These are phyloP conservation scores for Capsicum baccatum DNA, from an alignment of 257 asterid species.

Conservation along the genomic window DNA sequence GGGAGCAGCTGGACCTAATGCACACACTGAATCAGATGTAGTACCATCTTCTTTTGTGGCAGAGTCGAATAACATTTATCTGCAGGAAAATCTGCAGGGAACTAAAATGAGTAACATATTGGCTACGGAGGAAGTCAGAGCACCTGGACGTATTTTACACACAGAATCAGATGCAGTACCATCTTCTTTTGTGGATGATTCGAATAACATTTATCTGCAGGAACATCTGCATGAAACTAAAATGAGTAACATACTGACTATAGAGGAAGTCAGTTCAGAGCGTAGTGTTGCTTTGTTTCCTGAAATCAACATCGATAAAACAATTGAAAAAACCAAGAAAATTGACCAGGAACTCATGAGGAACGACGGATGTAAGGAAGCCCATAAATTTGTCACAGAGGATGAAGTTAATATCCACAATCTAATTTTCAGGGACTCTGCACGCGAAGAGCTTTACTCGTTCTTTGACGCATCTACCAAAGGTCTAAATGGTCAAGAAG, in stretches of 20 bases:
- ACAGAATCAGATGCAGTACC: conserved; percentile 40
- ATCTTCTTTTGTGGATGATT: conserved; percentile 39
- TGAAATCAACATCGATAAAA: conserved; percentile 40
- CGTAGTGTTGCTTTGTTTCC: conserved; percentile 41
- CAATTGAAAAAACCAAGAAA: conserved; percentile 42
- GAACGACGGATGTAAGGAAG: conserved; percentile 35
- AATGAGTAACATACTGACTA: conserved; percentile 42
- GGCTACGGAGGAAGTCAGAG: conserved; percentile 39
- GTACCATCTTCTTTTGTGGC: conserved; percentile 36
- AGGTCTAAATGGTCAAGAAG: conserved; percentile 52
- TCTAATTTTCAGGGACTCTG: conserved; percentile 47
- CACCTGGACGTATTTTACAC: conserved; percentile 39
- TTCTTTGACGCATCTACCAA: conserved; percentile 63
- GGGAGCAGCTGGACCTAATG: conserved; percentile 42
- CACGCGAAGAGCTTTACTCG: conserved; percentile 67
- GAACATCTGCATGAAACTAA: conserved; percentile 41
- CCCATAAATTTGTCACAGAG: conserved; percentile 44
- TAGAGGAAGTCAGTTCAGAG: conserved; percentile 41
- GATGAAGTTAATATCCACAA: conserved; percentile 39
- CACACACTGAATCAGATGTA: conserved; percentile 37
- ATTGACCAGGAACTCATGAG: conserved; percentile 40
- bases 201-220: conserved; percentile 44
- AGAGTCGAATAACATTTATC: conserved; percentile 46
- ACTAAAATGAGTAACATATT: conserved; percentile 43
- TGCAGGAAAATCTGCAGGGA: conserved; percentile 41